These are phyloP conservation scores for Keithomyces neogunnii DNA, from an alignment of 2,329 filamentous ascomycete genomes.

Conservation along the genomic window DNA sequence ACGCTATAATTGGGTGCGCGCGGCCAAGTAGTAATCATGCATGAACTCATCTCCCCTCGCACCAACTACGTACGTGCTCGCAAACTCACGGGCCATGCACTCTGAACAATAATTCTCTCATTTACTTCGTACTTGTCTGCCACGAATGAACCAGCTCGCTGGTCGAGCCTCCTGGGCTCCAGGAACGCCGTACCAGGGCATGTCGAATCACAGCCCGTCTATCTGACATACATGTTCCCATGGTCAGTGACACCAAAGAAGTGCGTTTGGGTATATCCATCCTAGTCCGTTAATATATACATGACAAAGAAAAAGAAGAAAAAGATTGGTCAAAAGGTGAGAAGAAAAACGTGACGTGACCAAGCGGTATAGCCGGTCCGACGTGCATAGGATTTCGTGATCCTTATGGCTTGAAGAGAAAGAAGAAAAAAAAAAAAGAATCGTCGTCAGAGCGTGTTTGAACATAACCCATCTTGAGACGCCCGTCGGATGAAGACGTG, in stretches of 20 bases:
- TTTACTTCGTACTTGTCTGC: background rate
- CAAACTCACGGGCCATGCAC: no score
- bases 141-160: background rate
- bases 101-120: background rate
- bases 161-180: background rate
- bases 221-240: background rate
- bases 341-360: background rate
- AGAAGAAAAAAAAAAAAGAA: no score
- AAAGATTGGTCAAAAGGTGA: constrained; percentile 2
- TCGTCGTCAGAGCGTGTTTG: no score
- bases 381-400: no score
- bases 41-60: no score
- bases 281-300: constrained; percentile 12
- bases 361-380: background rate
- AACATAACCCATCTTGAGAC: no score
- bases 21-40: no score
- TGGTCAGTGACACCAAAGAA: constrained; percentile 1
- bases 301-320: constrained; percentile 10
- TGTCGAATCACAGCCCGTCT: background rate
- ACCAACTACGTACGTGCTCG: no score
- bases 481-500: no score
- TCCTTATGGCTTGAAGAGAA: no score
- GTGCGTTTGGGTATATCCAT: constrained; percentile 23
- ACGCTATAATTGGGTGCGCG: no score
- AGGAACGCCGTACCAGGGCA: background rate